A percentile compares a stretch with the other conserved stretches of the same genome.
Evolutionary conservation across 2,329 filamentous ascomycete species (phyloP).

Genomic region (Colletotrichum tropicicola): DNA sequence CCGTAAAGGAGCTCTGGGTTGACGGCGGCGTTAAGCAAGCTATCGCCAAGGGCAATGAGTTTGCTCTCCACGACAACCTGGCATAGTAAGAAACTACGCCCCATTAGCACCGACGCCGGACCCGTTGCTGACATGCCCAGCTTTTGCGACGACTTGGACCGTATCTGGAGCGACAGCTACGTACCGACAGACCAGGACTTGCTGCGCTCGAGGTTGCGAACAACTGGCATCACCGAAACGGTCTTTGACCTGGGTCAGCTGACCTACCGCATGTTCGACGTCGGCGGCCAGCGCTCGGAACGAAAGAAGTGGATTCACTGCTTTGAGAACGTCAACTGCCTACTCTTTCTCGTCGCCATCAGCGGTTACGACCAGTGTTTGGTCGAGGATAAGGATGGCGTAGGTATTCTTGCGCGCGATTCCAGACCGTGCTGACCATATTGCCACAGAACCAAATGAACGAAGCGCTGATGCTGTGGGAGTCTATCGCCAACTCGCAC

Average conservation of each 20-base stretch:
- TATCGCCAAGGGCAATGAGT: slow-evolving; percentile 95
- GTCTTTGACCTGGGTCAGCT: slow-evolving; percentile 91
- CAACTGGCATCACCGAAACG: slow-evolving; percentile 95
- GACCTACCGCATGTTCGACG: slow-evolving; percentile 97
- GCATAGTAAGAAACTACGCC: slow-evolving; percentile 74
- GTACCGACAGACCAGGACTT: slow-evolving; percentile 95
- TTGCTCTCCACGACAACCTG: slow-evolving; percentile 94
- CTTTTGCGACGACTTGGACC: slow-evolving; percentile 83
- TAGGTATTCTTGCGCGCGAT: slow-evolving; percentile 56
- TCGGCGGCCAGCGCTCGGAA: slow-evolving; percentile 90
- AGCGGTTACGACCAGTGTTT: slow-evolving; percentile 97
- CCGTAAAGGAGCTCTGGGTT: slow-evolving; percentile 85
- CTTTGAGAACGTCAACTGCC: slow-evolving; percentile 91
- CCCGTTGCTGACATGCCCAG: slow-evolving; percentile 51
- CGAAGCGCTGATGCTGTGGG: slow-evolving; percentile 87
- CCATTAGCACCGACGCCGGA: neutral
- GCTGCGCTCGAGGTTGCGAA: slow-evolving; percentile 86
- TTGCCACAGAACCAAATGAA: slow-evolving; percentile 83
- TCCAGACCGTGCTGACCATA: slow-evolving; percentile 31
- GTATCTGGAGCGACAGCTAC: slow-evolving; percentile 80
- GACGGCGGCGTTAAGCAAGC: slow-evolving; percentile 86
- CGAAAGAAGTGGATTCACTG: slow-evolving; percentile 98
- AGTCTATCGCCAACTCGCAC: slow-evolving; percentile 85
- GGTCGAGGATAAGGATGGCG: slow-evolving; percentile 95
- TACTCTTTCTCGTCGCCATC: slow-evolving; percentile 93